These are phyloP conservation scores for Hysterangium stoloniferum DNA, from an alignment of 768 basidiomycete species.

Conservation along the genomic window DNA sequence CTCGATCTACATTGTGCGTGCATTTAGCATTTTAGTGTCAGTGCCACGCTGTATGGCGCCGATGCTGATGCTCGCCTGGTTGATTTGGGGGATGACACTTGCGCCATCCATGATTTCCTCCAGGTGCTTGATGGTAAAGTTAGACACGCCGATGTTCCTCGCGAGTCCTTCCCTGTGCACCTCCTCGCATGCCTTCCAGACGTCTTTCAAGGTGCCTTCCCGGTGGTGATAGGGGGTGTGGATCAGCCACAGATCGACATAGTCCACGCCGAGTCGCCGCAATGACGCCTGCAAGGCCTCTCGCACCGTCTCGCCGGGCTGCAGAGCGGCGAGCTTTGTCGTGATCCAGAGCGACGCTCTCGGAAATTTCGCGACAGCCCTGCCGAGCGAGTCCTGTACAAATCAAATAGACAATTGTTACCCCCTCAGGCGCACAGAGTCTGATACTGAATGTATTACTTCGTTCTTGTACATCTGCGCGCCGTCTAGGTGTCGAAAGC, in stretches of 20 bases:
- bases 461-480: constrained; percentile 56
- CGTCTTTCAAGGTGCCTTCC: constrained; percentile 36
- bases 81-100: constrained; percentile 59
- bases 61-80: too few relatives aligned
- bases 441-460: too few relatives aligned
- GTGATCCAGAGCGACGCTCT: constrained; percentile 54
- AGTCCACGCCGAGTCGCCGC: constrained; percentile 41
- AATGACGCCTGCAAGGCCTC: constrained; percentile 46
- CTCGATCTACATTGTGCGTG: too few relatives aligned
- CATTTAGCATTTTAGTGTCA: background rate
- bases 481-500: constrained; percentile 55
- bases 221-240: constrained; percentile 30
- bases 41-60: too few relatives aligned
- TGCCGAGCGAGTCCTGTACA: constrained; percentile 3
- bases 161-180: constrained; percentile 38
- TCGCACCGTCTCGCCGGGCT: constrained; percentile 38
- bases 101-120: constrained; percentile 63
- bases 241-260: constrained; percentile 59
- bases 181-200: constrained; percentile 58
- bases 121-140: constrained; percentile 61
- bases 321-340: constrained; percentile 38
- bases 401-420: background rate
- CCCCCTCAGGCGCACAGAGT: too few relatives aligned
- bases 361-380: constrained; percentile 15
- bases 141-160: constrained; percentile 62